These are phyloP conservation scores for Narthecium ossifragum DNA, from an alignment of 106 monocot genomes.

Conservation along the genomic window DNA sequence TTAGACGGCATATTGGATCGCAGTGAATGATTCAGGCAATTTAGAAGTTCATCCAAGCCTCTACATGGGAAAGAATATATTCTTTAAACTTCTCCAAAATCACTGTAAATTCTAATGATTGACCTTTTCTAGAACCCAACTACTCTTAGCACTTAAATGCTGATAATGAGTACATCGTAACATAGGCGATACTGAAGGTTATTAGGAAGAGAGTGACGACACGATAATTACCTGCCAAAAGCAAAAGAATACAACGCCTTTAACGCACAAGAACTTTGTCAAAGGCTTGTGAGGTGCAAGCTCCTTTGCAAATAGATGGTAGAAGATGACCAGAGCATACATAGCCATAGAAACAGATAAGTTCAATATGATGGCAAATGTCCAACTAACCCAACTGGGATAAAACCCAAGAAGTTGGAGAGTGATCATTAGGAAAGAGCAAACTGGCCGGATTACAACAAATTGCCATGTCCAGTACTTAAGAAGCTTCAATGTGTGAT, in stretches of 20 bases:
- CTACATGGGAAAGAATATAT: too few species aligned
- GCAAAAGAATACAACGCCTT: constrained; percentile 95
- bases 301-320: constrained; percentile 50
- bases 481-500: constrained; percentile 68
- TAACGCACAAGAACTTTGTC: constrained; percentile 68
- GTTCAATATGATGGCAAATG: constrained; percentile 32
- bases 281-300: constrained; percentile 38
- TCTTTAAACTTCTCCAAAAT: too few species aligned
- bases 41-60: too few species aligned
- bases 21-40: too few species aligned
- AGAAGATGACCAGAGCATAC: constrained; percentile 39
- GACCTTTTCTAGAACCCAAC: too few species aligned
- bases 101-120: too few species aligned
- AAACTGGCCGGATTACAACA: constrained; percentile 80
- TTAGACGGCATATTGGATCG: too few species aligned
- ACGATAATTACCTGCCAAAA: constrained; percentile 87
- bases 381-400: constrained; percentile 80
- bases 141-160: too few species aligned
- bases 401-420: constrained; percentile 61
- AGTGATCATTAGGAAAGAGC: constrained; percentile 77
- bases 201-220: background rate
- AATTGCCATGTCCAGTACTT: constrained; percentile 99
- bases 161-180: too few species aligned
- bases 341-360: constrained; percentile 44
- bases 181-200: too few species aligned